Base-by-base conservation (phyloP, 129 eudicot species). In the Lactuca saligna region DNA sequence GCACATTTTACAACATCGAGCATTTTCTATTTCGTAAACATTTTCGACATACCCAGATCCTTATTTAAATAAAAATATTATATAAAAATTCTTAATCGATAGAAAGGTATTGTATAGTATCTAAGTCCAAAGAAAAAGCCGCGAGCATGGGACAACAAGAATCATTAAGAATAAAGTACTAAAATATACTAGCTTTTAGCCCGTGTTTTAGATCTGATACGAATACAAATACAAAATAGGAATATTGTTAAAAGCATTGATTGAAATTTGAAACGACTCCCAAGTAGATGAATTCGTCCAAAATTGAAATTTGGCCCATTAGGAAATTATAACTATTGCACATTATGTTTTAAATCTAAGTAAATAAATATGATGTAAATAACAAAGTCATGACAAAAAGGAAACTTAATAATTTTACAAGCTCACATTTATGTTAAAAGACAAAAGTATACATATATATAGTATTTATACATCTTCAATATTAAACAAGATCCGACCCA, bases 401-500 rank as follows among this genome's bases (percentile, higher is more conserved):
- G 3, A 69, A 8, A 20, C 65, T 25, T 13, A 20, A 31, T n/a
- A 38, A 42, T 55, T 20, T 64, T 29, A 74, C 72, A 65, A 56
- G 12, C 71, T 56, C 66, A 11, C 12, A 14, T 29, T 56, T 65
- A 65, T 65, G 6, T 73, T 53, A 74, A 74, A 74, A 15, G 42
- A 46, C 57, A 48, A 46, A 66, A 57, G 12, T 46, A 39, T 37
- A 59, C 17, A 71, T 32, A n/a, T 73, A 39, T 63, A 35, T 53
- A 7, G 35, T 34, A 44, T 33, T 75, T 75, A 75, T 75, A 75
- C 79, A 75, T 56, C 68, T 75, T 75, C 41, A 62, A 57, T 25
- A 66, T 16, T 17, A 71, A 49, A 10, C 75, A 46, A 1, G 17
- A 63, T 62, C 71, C 66, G 72, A 73, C 71, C 55, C 70, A 33